Conservation (phyloP, 352 stramenopile genomes). For the Phytopythium vexans region DNA sequence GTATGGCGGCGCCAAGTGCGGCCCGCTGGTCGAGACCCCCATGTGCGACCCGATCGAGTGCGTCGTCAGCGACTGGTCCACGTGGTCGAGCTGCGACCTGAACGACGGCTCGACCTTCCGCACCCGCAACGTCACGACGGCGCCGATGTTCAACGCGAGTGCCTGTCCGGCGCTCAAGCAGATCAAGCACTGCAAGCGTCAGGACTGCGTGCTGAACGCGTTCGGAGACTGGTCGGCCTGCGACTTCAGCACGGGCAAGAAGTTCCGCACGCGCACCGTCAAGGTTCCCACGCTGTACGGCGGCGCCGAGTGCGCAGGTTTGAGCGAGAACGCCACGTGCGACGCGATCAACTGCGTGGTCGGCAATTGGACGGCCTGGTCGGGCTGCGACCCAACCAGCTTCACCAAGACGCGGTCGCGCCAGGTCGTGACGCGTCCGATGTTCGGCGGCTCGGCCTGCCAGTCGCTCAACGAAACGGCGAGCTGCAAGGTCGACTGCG, state of each 20-base stretch:
- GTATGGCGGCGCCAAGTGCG: conserved; percentile 24
- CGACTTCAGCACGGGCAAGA: conserved; percentile 34
- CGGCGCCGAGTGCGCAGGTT: conserved; percentile 16
- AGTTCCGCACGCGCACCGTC: conserved; percentile 40
- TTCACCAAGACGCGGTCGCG: conserved; percentile 25
- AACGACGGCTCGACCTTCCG: conserved; percentile 19
- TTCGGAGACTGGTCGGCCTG: conserved; percentile 43
- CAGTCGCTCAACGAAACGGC: conserved; percentile 14
- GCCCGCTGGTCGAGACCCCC: conserved; percentile 14
- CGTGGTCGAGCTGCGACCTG: conserved; percentile 27
- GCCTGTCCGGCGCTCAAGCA: conserved; percentile 21
- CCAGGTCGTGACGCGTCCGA: conserved; percentile 17
- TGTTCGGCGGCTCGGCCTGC: conserved; percentile 36
- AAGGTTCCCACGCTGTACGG: conserved; percentile 30
- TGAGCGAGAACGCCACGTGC: conserved; percentile 18
- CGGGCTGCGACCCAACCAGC: conserved; percentile 30
- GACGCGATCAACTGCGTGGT: conserved; percentile 32
- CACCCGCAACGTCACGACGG: conserved; percentile 19
- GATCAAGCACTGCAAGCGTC: conserved; percentile 19
- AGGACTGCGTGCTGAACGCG: conserved; percentile 46
- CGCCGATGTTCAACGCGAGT: conserved; percentile 20
- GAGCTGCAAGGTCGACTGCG: conserved; percentile 44
- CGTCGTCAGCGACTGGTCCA: conserved; percentile 27
- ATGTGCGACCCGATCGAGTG: conserved; percentile 35
- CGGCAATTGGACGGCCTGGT: conserved; percentile 47